Evolutionary conservation across 1,284 basidiomycete genomes (phyloP), one percentile per base, ranked within the genome.

Genomic region (Peniophora sp.): DNA sequence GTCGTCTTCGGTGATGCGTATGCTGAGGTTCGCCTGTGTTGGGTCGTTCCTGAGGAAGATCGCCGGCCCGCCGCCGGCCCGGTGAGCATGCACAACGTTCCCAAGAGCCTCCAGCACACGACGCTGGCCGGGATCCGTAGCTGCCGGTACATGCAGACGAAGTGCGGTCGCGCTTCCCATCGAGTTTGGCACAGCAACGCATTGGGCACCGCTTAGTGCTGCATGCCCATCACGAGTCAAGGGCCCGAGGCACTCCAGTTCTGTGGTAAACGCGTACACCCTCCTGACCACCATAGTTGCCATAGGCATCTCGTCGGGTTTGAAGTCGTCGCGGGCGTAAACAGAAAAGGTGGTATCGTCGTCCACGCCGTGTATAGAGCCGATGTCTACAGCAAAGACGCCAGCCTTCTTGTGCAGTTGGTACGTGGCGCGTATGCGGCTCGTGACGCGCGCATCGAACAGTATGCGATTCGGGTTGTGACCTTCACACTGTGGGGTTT

Each of bases 401-500:
- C n/a, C 18, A 41, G 15, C 18, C 15, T 20, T n/a, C 5, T 41
- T 41, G n/a, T n/a, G 8, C 8, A 57, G 47, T 14, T 34, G 41
- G 45, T 52, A 47, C 18, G 52, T 37, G 35, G 35, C 24, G 27
- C 49, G 54, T 18, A 41, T 27, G 37, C 27, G 34, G 39, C 20
- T 47, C 46, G 50, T 49, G 36, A 47, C 51, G 49, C 51, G 51
- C 41, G 42, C 35, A 22, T 57, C 47, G 47, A 60, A 59, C 3
- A 59, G 35, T 22, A 57, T 42, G 10, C 58, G 58, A 32, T 47
- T 42, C 20, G 51, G 36, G 45, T 59, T 27, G 36, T 48, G 12
- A 11, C 59, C 59, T 42, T 58, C 55, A 46, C 59, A 60, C 39
- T 58, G 57, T 3, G 59, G 58, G 35, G 52, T 55, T 51, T 60